These are phyloP conservation scores for Barbarea vulgaris DNA, from an alignment of 345 rosid species.

Conservation along the genomic window DNA sequence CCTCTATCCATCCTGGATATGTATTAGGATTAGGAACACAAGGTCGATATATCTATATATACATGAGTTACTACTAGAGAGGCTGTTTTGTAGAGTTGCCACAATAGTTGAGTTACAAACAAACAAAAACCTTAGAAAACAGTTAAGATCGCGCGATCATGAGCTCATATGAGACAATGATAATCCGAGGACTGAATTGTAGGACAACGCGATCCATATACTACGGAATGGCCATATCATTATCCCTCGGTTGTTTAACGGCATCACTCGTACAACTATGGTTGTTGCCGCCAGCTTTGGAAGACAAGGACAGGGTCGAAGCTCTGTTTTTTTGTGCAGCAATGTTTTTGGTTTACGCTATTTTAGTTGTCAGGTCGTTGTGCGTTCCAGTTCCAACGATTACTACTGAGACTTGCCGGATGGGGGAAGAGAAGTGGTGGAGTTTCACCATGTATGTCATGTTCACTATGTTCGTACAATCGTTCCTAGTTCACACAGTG, in stretches of 20 bases:
- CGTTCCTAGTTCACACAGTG: neutral
- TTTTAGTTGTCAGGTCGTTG: neutral
- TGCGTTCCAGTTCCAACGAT: conserved; percentile 9
- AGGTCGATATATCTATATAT: too few species aligned
- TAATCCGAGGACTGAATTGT: too few species aligned
- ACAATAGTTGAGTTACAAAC: too few species aligned
- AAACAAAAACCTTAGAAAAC: too few species aligned
- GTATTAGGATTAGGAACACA: too few species aligned
- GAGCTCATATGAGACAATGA: too few species aligned
- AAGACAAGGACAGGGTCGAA: neutral
- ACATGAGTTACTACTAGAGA: too few species aligned
- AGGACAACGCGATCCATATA: neutral
- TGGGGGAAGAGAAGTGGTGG: neutral
- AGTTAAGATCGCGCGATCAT: too few species aligned
- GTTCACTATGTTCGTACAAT: neutral
- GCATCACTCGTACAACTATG: neutral
- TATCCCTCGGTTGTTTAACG: neutral
- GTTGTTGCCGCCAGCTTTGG: neutral
- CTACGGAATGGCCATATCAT: conserved; percentile 1
- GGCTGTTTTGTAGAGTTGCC: too few species aligned
- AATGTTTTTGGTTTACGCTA: neutral
- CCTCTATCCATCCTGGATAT: too few species aligned
- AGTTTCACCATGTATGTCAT: neutral
- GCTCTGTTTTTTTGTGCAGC: neutral
- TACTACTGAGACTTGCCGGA: neutral